Evolutionary conservation across 2,329 filamentous ascomycete genomes (phyloP).

Genomic region (Alternaria longipes): DNA sequence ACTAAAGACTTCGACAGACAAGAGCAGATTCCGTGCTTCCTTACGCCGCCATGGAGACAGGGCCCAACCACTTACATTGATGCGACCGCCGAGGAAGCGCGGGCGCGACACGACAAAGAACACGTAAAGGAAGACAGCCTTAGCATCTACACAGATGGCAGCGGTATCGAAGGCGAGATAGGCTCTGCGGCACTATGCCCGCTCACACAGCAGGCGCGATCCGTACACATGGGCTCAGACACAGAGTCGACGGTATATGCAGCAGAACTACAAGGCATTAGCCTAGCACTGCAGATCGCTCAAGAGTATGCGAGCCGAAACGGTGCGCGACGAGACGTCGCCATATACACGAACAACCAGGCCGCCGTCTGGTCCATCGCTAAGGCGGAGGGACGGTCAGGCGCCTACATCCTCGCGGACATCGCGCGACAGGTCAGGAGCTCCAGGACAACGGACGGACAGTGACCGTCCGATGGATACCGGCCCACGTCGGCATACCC

Average conservation of each 20-base stretch:
- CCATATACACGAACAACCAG: no score
- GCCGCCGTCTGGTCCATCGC: conserved; percentile 23
- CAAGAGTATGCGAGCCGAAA: conserved; percentile 21
- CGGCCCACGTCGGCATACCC: not conserved
- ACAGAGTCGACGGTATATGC: conserved; percentile 23
- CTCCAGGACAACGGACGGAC: conserved; percentile 8
- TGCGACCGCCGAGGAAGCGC: conserved; percentile 17
- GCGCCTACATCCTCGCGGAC: conserved; percentile 26
- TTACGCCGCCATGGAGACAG: conserved; percentile 20
- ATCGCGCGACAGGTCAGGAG: conserved; percentile 22
- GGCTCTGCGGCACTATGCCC: conserved; percentile 27
- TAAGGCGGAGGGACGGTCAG: conserved; percentile 20
- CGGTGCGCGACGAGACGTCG: conserved; percentile 11
- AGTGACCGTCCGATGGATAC: conserved; percentile 6
- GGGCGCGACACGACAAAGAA: conserved; percentile 22
- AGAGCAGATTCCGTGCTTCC: conserved; percentile 25
- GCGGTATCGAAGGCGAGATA: conserved; percentile 28
- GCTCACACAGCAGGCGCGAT: conserved; percentile 20
- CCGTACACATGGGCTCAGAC: conserved; percentile 21
- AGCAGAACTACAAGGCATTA: conserved; percentile 26
- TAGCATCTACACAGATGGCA: conserved; percentile 35
- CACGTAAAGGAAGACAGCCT: conserved; percentile 17
- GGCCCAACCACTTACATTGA: conserved; percentile 25
- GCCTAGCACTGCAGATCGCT: conserved; percentile 28
- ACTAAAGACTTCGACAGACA: conserved; percentile 12